These are phyloP conservation scores for Kodamaea anthophila DNA, from an alignment of 1,139 yeast species.

Conservation along the genomic window DNA sequence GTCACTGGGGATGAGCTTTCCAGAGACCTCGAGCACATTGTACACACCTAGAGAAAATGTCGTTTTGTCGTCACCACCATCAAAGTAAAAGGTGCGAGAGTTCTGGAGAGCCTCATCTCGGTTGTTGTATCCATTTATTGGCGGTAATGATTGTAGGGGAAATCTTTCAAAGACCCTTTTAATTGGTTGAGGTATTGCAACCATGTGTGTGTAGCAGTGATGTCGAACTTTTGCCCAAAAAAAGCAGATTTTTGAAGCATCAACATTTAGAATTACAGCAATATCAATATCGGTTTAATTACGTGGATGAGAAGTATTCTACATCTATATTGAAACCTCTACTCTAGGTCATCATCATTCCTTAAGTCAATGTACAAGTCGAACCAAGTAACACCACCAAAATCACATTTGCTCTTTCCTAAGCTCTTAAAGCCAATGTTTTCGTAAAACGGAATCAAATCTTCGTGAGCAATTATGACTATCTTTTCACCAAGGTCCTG, in stretches of 20 bases:
- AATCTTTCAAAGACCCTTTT: conserved; percentile 43
- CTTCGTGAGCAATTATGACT: conserved; percentile 65
- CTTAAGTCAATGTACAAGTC: conserved; percentile 59
- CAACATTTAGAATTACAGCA: too few relatives aligned
- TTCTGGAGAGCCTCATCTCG: conserved; percentile 11
- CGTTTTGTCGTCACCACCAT: conserved; percentile 6
- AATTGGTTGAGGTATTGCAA: conserved; percentile 35
- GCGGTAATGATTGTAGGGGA: conserved; percentile 37
- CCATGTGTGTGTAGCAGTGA: conserved; percentile 7
- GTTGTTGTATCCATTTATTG: conserved; percentile 18
- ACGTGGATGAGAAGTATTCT: too few relatives aligned
- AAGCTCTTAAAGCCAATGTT: conserved; percentile 67
- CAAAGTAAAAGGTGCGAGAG: conserved; percentile 10
- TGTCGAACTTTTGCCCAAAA: too few relatives aligned
- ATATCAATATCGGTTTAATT: too few relatives aligned
- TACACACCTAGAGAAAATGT: conserved; percentile 38
- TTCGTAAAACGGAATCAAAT: conserved; percentile 69
- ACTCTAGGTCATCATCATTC: conserved; percentile 45
- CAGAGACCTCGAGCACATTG: conserved; percentile 21
- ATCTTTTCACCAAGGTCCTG: conserved; percentile 81
- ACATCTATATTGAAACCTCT: conserved; percentile 1
- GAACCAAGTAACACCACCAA: conserved; percentile 61
- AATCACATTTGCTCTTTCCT: conserved; percentile 55
- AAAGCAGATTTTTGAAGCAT: too few relatives aligned
- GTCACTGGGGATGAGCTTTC: conserved; percentile 33